Conservation (phyloP, 148 eudicot species). For the Drosera capensis region DNA sequence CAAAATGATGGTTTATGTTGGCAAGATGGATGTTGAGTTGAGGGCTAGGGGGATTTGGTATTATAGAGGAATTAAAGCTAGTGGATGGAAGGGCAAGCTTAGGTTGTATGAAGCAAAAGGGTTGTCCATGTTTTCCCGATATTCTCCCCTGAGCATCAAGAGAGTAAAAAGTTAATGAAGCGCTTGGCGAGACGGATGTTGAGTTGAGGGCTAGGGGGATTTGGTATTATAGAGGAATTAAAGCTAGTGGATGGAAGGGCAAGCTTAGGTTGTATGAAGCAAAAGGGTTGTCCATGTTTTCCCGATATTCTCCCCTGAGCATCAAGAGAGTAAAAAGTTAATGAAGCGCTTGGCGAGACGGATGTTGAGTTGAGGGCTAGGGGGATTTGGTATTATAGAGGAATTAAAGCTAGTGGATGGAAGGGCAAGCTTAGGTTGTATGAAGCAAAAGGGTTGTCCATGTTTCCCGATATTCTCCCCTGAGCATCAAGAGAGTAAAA, state of each 20-base stretch:
- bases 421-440: slow-evolving; percentile 8
- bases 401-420: slow-evolving; percentile 17
- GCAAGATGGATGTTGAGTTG: slow-evolving; percentile 11
- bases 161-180: neutral
- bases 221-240: slow-evolving; percentile 6
- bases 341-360: slow-evolving; percentile 3
- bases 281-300: slow-evolving; percentile 4
- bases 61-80: slow-evolving; percentile 7
- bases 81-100: slow-evolving; percentile 16
- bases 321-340: neutral
- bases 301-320: neutral
- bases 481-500: neutral
- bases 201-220: slow-evolving; percentile 9
- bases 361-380: slow-evolving; percentile 13
- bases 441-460: slow-evolving; percentile 7
- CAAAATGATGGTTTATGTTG: slow-evolving; percentile 11
- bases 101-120: slow-evolving; percentile 10
- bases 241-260: slow-evolving; percentile 18
- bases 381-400: slow-evolving; percentile 5
- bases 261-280: slow-evolving; percentile 7
- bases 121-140: neutral
- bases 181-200: slow-evolving; percentile 10
- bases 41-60: slow-evolving; percentile 9
- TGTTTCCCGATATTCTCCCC: neutral
- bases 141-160: neutral